phyloP scores from a whole-genome alignment of 257 asterid genomes.

The Vinca minor region DNA sequence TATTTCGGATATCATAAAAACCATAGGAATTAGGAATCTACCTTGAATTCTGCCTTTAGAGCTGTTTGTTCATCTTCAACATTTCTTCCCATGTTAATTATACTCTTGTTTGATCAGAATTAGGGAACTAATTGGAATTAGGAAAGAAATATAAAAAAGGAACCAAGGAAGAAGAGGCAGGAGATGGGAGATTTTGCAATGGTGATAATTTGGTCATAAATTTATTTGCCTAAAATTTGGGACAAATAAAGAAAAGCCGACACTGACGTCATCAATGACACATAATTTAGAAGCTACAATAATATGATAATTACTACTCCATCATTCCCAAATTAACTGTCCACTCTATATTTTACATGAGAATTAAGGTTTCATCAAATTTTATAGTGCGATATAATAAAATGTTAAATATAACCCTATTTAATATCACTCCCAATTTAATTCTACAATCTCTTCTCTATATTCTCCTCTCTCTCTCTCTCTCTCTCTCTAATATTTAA shows the following conservation, averaged over 20 bases:
- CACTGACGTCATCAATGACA: constrained; percentile 16
- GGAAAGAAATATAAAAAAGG: too few species aligned
- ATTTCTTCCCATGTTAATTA: constrained; percentile 35
- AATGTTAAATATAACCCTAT: too few species aligned
- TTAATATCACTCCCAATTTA: too few species aligned
- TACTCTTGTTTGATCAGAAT: not conserved
- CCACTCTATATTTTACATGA: too few species aligned
- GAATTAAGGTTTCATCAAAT: too few species aligned
- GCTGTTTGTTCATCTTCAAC: constrained; percentile 20
- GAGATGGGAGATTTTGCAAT: not conserved
- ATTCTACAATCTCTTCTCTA: too few species aligned
- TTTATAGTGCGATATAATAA: too few species aligned
- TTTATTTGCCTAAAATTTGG: constrained; percentile 8
- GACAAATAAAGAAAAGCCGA: constrained; percentile 14
- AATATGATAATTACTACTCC: not conserved
- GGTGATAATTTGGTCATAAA: not conserved
- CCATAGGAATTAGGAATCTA: constrained; percentile 6
- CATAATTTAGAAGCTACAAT: not conserved
- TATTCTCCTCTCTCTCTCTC: too few species aligned
- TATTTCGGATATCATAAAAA: too few species aligned
- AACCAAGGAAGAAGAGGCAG: constrained; percentile 5
- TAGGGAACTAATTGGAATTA: not conserved
- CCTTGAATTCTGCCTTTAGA: constrained; percentile 33
- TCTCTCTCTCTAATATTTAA: too few species aligned
- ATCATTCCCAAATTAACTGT: too few species aligned